Base-by-base conservation (phyloP, 148 eudicot genomes). In the Rhododendron mucronatum region DNA sequence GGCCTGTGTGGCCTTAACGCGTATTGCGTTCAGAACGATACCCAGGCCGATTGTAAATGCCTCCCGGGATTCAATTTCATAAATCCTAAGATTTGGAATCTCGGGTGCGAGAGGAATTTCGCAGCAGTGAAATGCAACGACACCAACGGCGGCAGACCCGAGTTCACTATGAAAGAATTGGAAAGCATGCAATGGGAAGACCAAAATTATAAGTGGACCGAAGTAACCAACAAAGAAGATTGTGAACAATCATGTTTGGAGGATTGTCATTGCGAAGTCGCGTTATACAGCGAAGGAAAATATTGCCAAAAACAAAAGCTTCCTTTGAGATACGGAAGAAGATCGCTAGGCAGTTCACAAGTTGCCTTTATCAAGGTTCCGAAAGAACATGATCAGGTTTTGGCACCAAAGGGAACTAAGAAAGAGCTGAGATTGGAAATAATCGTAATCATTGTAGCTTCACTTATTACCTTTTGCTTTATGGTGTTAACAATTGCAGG, bases 231-330 rank as follows among this genome's bases (percentile, higher is more conserved):
- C 5, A 44, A 35, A 6, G n/a, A 65, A n/a, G 77, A 65, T 10
- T 90, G 91, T 55, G 3, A 15, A 51, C 0, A 77, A 21, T 85
- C 87, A 11, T 90, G 91, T 57, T 21, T 80, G n/a, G 83, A 80
- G 18, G 91, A 90, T 51, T 87, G 91, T 50, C 81, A 74, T 45
- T 90, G 90, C 65, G 91, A 86, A 2, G 89, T 85, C 1, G 88
- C 90, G 0, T 0, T 90, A 1, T 90, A 59, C 71, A n/a, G n/a
- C n/a, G 84, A 67, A 0, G 20, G 55, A 0, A 2, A 55, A 16
- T 55, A 5, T 0, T 90, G 91, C 86, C 63, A 15, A 73, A 84
- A 84, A 85, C 88, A 86, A 30, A 30, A 30, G 30, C 30, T 30
- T 30, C 30, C 30, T 30, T 30, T 30, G 30, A 30, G 30, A 30